Evolutionary conservation across 2,329 filamentous ascomycete genomes (phyloP), one percentile per base, ranked within the genome.

Genomic region (Ceratocystis eucalypticola): DNA sequence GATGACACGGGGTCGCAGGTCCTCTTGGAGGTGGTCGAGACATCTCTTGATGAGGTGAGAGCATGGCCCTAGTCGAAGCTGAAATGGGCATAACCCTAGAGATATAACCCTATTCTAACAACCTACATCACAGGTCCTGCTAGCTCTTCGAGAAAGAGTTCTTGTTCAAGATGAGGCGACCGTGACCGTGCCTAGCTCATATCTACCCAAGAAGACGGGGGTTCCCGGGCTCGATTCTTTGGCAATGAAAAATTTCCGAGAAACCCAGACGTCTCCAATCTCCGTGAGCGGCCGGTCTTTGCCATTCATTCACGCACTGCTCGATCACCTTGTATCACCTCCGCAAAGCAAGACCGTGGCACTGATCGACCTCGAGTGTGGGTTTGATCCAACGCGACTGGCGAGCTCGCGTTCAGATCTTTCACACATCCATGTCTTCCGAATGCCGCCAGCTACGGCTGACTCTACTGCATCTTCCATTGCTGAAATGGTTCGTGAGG

Each of bases 11-110:
- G 84, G 22, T 76, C 75, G 53, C 73, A 79, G 67, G 66, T 86
- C 66, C 73, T 87, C 61, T 76, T 74, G 2, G 82, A 86, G 71
- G 75, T 85, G 63, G 81, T 84, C 70, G 80, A 83, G 73, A 76
- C 75, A 68, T 84, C 76, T 72, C 74, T 87, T 50, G 82, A 86
- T 71, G 80, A 85, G 78, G 84, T 87, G 72, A 75, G 72, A 75
- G 77, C 75, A 67, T 50, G 59, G 62, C 37, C 65, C 20, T 22
- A 46, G 50, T 44, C 46, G 15, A 37, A 7, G 45, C 68, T 50
- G 70, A 68, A 67, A 66, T 50, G 2, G 37, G 8, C 45, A 59
- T 57, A 62, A 25, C 48, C 57, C 44, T 63, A 61, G 50, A 74
- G 70, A 69, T 72, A 73, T 50, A 70, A 69, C 46, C 68, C 72